Evolutionary conservation across 73 alveolate species (phyloP), one percentile per base, ranked within the genome.

Genomic region (Blepharisma stoltei): DNA sequence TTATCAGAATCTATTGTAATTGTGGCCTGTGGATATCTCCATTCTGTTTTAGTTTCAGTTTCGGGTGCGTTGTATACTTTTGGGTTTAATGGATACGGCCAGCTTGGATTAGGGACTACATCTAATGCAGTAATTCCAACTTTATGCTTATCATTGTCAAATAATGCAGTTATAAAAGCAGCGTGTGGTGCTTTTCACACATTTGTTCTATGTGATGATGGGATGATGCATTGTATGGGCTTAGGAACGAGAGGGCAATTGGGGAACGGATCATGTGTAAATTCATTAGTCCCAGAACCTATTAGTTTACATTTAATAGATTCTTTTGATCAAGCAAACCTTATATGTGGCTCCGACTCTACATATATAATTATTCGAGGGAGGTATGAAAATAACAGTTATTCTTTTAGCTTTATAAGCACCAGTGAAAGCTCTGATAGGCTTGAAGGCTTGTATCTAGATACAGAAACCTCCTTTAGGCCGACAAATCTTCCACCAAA

Each of bases 401-500:
- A 11, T 14, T 52, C 66, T 14, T 14, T 11, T 14, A 11, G 27
- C 23, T 32, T 32, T 32, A 3, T 32, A 32, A 52, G 27, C n/a
- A 52, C 23, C 23, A 52, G 27, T 52, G 66, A 52, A 52, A 52
- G 73, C 14, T 14, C 14, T 1, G 14, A n/a, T 14, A 32, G 41
- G 41, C 23, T 52, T 14, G 23, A 20, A 14, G n/a, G n/a, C n/a
- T 52, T 52, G 4, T 14, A 20, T 20, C 3, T 14, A 52, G 52
- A 21, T 25, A 60, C 41, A 11, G 55, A 60, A 4, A 21, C 38
- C n/a, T 9, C 38, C 0, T 92, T 92, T 77, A 83, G 98, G 50
- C 98, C 98, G 0, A 71, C 50, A 23, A 92, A 89, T 78, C 83
- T 92, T 37, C 96, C 98, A 18, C 96, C 95, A 11, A 92, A 92